Base-by-base conservation (phyloP, 2,329 filamentous ascomycete species). In the Pseudomassariella vexata region DNA sequence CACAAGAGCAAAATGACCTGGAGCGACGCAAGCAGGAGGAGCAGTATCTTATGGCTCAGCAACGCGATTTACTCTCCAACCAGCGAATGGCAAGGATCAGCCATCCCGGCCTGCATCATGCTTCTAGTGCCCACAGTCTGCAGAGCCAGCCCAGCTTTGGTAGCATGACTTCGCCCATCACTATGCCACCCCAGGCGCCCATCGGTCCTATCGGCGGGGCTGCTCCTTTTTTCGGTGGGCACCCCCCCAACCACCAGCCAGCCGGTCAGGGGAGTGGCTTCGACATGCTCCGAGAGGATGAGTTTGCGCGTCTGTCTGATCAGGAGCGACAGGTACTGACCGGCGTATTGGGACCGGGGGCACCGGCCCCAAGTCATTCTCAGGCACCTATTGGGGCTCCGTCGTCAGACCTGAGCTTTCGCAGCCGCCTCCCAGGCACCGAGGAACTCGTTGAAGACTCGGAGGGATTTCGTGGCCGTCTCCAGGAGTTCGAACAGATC, bases 11-110 rank as follows among this genome's bases (percentile, higher is more conserved):
- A 56, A 98, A 98, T 61, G 94, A 94, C 23, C 68, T 98, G 2
- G 92, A 98, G 63, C 78, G 92, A 33, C 76, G 92, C 32, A 98
- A 98, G 66, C 92, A 98, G 57, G 92, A 98, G 59, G 94, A 98
- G 53, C 92, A 98, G 56, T 95, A 92, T 55, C 70, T 94, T 21
- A 94, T 96, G 78, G 92, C 94, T 27, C 82, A 92, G 24, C 92
- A 98, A 58, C 87, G 95, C 46, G 92, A 98, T 55, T 86, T 87
- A 46, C 74, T 95, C 34, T 84, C 88, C 41, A 85, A 88, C 42
- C 88, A 94, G 50, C 72, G 76, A 6, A 79, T 88, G 37, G 70
- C 79, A 30, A 82, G 89, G 53, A 82, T 85, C 53, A 67, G 67
- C 27, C 65, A 70, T 35, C 50, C 66, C 34, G 50, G 65, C 37